A percentile compares a stretch with the other conserved stretches of the same genome.
Evolutionary conservation across 2,329 filamentous ascomycete species (phyloP).

Genomic region (Annulohypoxylon truncatum): DNA sequence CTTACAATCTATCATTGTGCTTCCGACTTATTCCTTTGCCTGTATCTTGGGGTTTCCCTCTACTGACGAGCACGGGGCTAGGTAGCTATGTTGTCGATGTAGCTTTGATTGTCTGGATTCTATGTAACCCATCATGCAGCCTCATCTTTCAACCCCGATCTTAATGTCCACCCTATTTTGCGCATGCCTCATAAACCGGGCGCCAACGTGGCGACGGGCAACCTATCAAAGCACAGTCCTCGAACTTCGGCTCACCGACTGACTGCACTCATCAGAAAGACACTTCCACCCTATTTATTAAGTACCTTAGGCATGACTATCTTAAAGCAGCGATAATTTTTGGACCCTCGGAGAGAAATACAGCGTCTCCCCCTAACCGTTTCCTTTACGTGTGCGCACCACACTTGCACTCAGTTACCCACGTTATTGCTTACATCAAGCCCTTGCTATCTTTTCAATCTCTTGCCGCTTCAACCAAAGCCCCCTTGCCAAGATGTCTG

Average conservation of each 20-base stretch:
- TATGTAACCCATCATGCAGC: slow-evolving; percentile 26
- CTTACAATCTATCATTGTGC: too few relatives aligned
- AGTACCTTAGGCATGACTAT: slow-evolving; percentile 34
- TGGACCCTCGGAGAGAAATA: slow-evolving; percentile 40
- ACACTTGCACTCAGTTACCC: background rate
- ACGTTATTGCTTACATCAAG: slow-evolving; percentile 7
- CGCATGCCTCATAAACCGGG: slow-evolving; percentile 40
- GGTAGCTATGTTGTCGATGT: background rate
- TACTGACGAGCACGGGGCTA: background rate
- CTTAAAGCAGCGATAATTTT: slow-evolving; percentile 25
- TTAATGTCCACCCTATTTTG: slow-evolving; percentile 29
- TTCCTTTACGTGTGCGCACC: background rate
- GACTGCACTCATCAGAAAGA: background rate
- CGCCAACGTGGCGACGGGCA: too few relatives aligned
- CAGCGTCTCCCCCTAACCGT: slow-evolving; percentile 16
- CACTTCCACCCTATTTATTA: slow-evolving; percentile 40
- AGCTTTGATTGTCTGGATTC: background rate
- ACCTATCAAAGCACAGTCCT: slow-evolving; percentile 31
- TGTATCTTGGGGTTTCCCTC: background rate
- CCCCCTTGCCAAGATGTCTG: slow-evolving; percentile 42
- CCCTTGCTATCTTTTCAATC: slow-evolving; percentile 2
- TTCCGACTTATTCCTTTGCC: background rate
- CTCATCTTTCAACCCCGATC: background rate
- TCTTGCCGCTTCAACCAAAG: slow-evolving; percentile 41
- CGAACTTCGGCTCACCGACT: background rate